These are phyloP conservation scores for Solanum chaucha DNA, from an alignment of 257 asterid species.

Conservation along the genomic window DNA sequence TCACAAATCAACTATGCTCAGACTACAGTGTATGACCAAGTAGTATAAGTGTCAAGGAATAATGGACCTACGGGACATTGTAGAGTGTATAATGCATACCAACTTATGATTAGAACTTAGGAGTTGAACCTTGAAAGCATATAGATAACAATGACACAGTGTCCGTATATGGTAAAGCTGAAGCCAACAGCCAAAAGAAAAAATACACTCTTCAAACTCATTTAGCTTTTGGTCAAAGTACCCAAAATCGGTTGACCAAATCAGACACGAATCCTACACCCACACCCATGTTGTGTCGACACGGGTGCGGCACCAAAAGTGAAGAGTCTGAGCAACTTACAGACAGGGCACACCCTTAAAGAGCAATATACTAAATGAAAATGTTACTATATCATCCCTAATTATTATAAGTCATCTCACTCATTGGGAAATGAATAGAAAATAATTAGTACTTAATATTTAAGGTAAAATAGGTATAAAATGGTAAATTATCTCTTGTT, in stretches of 20 bases:
- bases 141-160: background rate
- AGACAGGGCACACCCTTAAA: background rate
- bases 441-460: background rate
- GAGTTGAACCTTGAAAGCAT: background rate
- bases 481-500: background rate
- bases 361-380: background rate
- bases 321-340: background rate
- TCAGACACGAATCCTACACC: background rate
- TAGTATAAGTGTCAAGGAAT: background rate
- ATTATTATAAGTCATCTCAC: background rate
- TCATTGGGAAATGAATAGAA: background rate
- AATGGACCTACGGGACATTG: background rate
- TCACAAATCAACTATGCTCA: background rate
- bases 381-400: background rate
- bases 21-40: background rate
- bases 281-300: background rate
- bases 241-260: background rate
- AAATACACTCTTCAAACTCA: background rate
- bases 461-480: background rate
- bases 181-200: background rate
- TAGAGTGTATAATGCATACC: background rate
- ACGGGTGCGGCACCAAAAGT: background rate
- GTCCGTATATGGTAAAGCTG: background rate
- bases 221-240: background rate
- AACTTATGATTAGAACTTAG: background rate